These are phyloP conservation scores for Artemisia tridentata DNA, from an alignment of 129 eudicot species.

Conservation along the genomic window DNA sequence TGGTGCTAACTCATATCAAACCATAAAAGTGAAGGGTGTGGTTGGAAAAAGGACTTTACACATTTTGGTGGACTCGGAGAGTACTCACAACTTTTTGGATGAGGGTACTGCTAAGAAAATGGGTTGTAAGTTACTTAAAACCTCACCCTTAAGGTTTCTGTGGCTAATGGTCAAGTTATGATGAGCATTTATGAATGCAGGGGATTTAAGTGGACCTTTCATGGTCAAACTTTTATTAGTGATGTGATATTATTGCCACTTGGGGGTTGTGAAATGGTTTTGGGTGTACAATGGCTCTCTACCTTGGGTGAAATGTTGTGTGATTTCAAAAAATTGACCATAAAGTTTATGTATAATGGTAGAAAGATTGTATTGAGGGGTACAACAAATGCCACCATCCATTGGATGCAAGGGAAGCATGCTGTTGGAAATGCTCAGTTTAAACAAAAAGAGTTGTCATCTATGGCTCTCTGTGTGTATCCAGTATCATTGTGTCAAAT, in stretches of 20 bases:
- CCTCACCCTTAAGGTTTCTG: background rate
- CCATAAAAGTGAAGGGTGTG: background rate
- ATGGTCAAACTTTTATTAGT: background rate
- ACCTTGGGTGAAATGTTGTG: background rate
- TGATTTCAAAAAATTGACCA: background rate
- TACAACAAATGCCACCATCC: background rate
- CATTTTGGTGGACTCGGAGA: background rate
- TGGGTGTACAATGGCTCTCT: background rate
- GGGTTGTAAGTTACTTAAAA: background rate
- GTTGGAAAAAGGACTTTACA: background rate
- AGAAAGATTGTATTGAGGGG: background rate
- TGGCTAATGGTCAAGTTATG: background rate
- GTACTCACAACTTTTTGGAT: background rate
- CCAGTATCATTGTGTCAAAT: background rate
- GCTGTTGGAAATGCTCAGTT: background rate
- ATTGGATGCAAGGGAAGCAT: background rate
- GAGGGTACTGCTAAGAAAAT: background rate
- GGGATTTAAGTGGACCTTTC: background rate
- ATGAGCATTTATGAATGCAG: background rate
- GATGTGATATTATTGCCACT: background rate
- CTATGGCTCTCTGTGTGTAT: background rate
- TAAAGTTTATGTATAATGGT: background rate
- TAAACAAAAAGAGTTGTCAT: background rate
- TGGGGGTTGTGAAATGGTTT: background rate
- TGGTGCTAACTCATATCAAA: background rate